Base-by-base conservation (phyloP, 257 asterid species). In the Coffea canephora region DNA sequence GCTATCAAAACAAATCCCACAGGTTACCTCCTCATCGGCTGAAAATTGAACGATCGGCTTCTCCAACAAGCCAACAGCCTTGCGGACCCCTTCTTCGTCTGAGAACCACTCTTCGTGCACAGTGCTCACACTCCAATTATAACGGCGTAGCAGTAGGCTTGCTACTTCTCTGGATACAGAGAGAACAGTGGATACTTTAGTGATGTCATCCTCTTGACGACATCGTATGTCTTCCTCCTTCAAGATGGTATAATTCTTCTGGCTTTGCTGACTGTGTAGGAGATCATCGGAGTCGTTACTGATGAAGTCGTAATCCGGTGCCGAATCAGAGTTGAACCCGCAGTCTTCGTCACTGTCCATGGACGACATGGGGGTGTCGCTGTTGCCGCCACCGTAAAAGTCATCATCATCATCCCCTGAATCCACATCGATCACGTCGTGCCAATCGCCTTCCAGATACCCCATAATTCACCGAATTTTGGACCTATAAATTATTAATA, bases 1-100 rank as follows among this genome's bases (percentile, higher is more conserved):
- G 81, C 76, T 80, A 72, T 95, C 99, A 55, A 93, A 95, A 83
- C 99, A 95, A 86, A 95, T 95, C 75, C 95, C 94, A 73, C 98
- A 95, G n/a, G 85, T 82, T 76, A 89, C 97, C 83, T 93, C 94
- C 82, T 84, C 84, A 67, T 25, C 81, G 74, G 73, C 71, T 59
- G 84, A 73, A 79, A 77, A 77, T 81, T 79, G 87, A 77, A 87
- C 79, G 69, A 82, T 69, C 25, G 93, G 92, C 67, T 83, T 84
- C 84, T 90, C 95, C 83, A 91, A 74, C 80, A 91, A 62, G 48
- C 99, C 99, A 59, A 89, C 95, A 81, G 91, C 90, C 80, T 77
- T 77, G 50, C 88, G 82, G 36, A 85, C 88, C 13, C 62, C 34
- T 52, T 82, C 82, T 55, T 85, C 86, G 43, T 85, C 82, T 31